These are phyloP conservation scores for Aspergillus quadrilineatus DNA, from an alignment of 2,329 filamentous ascomycete species.

Conservation along the genomic window DNA sequence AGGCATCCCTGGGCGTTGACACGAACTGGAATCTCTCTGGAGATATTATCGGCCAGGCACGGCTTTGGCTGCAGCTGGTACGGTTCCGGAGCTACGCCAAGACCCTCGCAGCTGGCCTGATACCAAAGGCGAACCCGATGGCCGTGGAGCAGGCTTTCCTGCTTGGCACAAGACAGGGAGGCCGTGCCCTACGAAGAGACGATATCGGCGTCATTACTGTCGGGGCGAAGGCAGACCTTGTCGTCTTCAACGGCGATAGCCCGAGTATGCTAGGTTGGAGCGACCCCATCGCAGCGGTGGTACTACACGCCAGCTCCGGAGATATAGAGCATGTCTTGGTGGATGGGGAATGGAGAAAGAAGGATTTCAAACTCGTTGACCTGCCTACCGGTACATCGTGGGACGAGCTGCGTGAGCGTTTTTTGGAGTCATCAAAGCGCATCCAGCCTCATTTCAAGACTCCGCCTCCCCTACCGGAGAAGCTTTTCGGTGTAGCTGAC, in stretches of 20 bases:
- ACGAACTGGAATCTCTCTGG: constrained; percentile 55
- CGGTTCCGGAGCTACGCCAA: background rate
- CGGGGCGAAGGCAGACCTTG: constrained; percentile 48
- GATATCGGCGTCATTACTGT: constrained; percentile 3
- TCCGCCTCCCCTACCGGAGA: constrained; percentile 2
- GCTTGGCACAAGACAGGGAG: constrained; percentile 5
- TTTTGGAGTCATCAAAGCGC: constrained; percentile 2
- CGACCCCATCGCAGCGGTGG: constrained; percentile 57
- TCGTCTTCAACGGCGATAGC: constrained; percentile 53
- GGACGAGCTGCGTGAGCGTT: background rate
- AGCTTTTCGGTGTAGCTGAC: background rate
- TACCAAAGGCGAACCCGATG: constrained; percentile 8
- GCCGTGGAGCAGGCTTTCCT: constrained; percentile 7
- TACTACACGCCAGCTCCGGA: constrained; percentile 45
- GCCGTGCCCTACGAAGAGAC: constrained; percentile 2
- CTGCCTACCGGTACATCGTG: background rate
- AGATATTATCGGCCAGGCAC: constrained; percentile 54
- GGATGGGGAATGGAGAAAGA: constrained; percentile 7
- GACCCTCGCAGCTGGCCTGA: background rate
- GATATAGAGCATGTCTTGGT: constrained; percentile 8
- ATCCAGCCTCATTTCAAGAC: constrained; percentile 1
- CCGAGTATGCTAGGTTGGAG: constrained; percentile 54
- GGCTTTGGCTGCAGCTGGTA: constrained; percentile 44
- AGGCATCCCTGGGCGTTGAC: constrained; percentile 55
- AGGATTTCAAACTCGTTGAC: constrained; percentile 2